These are phyloP conservation scores for Sanghuangporus baumii DNA, from an alignment of 1,284 basidiomycete species.

Conservation along the genomic window DNA sequence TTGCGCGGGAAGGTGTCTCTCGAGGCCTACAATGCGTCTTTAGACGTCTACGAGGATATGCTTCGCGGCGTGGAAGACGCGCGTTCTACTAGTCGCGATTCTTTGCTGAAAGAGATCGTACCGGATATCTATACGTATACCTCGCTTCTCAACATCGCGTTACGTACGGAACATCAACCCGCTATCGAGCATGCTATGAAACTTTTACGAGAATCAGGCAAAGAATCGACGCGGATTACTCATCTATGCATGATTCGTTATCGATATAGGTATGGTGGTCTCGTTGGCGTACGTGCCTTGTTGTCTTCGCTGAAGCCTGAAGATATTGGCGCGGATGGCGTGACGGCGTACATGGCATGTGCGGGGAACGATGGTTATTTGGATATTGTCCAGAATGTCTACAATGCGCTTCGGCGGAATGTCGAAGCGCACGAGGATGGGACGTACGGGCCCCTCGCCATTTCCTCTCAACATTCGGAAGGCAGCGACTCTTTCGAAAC, in stretches of 20 bases:
- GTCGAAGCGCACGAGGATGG: constrained; percentile 28
- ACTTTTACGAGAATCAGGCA: constrained; percentile 46
- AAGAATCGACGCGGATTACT: constrained; percentile 54
- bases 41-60: constrained; percentile 58
- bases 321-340: constrained; percentile 54
- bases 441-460: constrained; percentile 17
- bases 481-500: background rate
- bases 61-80: constrained; percentile 29
- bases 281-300: constrained; percentile 49
- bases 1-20: constrained; percentile 45
- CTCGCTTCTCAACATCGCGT: constrained; percentile 58
- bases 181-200: constrained; percentile 45
- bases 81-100: background rate
- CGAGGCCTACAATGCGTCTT: constrained; percentile 54
- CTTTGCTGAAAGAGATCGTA: constrained; percentile 17
- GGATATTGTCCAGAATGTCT: constrained; percentile 55
- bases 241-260: constrained; percentile 55
- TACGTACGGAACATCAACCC: constrained; percentile 39
- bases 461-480: background rate
- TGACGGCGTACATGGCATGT: constrained; percentile 64
- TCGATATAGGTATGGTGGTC: constrained; percentile 40
- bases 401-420: constrained; percentile 55
- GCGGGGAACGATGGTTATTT: constrained; percentile 49
- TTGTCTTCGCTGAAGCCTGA: constrained; percentile 46
- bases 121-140: constrained; percentile 68